phyloP scores from a whole-genome alignment of 805 yeast genomes.

The Priceomyces medius region DNA sequence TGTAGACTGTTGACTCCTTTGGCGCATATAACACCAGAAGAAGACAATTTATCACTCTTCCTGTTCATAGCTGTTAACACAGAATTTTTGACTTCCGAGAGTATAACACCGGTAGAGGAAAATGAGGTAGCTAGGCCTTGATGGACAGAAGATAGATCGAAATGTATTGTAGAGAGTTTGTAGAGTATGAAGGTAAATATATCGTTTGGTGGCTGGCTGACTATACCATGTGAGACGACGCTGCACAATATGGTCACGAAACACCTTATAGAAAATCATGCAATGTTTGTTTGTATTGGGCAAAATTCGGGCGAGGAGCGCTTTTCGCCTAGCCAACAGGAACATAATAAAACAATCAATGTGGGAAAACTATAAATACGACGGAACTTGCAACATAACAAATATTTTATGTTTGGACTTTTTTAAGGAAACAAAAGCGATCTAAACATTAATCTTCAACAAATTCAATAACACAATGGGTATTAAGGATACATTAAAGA shows the following conservation, averaged over 20 bases:
- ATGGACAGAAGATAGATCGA: too few relatives aligned
- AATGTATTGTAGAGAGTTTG: neutral
- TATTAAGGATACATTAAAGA: slow-evolving; percentile 37
- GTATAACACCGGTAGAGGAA: neutral
- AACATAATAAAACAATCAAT: slow-evolving; percentile 3
- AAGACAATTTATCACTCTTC: too few relatives aligned
- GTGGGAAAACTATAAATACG: slow-evolving; percentile 3
- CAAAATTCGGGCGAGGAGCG: neutral
- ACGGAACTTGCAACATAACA: neutral
- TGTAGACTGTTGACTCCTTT: too few relatives aligned
- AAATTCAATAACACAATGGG: slow-evolving; percentile 23
- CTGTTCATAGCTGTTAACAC: too few relatives aligned
- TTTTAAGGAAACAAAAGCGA: neutral
- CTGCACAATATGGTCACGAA: neutral
- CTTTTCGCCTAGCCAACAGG: slow-evolving; percentile 1
- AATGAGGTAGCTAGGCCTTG: neutral
- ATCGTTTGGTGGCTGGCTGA: neutral
- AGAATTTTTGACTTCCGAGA: neutral
- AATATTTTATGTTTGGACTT: neutral
- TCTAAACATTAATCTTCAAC: too few relatives aligned
- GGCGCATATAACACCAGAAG: too few relatives aligned
- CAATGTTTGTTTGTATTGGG: slow-evolving; percentile 1
- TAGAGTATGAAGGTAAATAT: neutral
- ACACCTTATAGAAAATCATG: slow-evolving; percentile 1
- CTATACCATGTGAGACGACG: neutral